Percentiles rank a stretch among this genome's conserved stretches.
These are phyloP conservation scores for Lagenidium giganteum DNA, from an alignment of 352 stramenopile genomes.

Conservation along the genomic window DNA sequence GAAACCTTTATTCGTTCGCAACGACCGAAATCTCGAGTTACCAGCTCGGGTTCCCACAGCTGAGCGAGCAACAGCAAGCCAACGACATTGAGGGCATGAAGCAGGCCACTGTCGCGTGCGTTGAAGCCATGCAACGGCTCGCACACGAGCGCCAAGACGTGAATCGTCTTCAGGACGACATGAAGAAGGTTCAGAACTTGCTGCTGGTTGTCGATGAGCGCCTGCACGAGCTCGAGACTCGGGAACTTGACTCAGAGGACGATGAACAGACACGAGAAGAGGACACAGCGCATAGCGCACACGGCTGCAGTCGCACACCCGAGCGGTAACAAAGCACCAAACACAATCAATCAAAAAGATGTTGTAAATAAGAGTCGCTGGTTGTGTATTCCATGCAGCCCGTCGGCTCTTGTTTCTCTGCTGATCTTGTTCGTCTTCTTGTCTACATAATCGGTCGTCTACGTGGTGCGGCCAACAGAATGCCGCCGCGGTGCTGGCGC, in stretches of 20 bases:
- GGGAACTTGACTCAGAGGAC: conserved; percentile 37
- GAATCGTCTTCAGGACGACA: conserved; percentile 50
- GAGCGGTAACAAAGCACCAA: too few relatives aligned
- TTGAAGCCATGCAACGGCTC: conserved; percentile 29
- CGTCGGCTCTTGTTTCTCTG: too few relatives aligned
- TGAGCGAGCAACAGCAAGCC: conserved; percentile 21
- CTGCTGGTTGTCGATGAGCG: conserved; percentile 72
- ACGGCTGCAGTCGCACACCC: too few relatives aligned
- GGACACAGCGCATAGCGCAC: too few relatives aligned
- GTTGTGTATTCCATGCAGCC: conserved; percentile 2
- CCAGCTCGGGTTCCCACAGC: conserved; percentile 60
- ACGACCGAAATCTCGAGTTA: conserved; percentile 74
- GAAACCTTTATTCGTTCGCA: conserved; percentile 67
- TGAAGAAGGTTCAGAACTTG: conserved; percentile 74
- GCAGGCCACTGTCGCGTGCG: conserved; percentile 22
- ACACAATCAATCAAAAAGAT: too few relatives aligned
- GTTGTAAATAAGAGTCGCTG: too few relatives aligned
- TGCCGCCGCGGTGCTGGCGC: too few relatives aligned
- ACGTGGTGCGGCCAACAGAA: too few relatives aligned
- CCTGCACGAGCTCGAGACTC: conserved; percentile 51
- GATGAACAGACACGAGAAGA: too few relatives aligned
- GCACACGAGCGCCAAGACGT: conserved; percentile 46
- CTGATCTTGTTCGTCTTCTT: too few relatives aligned
- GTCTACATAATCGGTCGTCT: too few relatives aligned
- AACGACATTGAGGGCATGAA: conserved; percentile 23